Evolutionary conservation across 345 rosid genomes (phyloP), one percentile per base, ranked within the genome.

Genomic region (Euphorbia lathyris): DNA sequence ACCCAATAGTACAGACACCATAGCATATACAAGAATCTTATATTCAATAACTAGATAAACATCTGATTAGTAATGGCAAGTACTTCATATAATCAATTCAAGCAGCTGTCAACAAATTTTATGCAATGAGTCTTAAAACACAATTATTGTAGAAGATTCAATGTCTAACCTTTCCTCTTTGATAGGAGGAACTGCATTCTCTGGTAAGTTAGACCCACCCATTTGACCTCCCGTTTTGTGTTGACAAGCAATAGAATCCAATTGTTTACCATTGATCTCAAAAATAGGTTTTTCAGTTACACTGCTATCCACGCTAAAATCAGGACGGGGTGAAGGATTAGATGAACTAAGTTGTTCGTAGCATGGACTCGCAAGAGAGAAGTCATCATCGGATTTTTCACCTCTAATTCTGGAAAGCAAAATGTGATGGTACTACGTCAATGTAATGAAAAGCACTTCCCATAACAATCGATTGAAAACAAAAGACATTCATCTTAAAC

Each of bases 301-400:
- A 67, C 69, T 79, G 68, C 66, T 81, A 69, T 83, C 85, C 74
- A 70, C 58, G 58, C 2, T 23, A 74, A 81, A 86, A 40, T 80
- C 87, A 40, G 66, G 76, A 63, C 64, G 19, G 11, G 81, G 86
- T 42, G 90, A 86, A 72, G 73, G 70, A 79, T 69, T 78, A 60
- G 66, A 59, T 26, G 71, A 66, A 30, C 58, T 74, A 34, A 65
- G 62, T 34, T 71, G 81, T 40, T 86, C 89, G 72, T 65, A 55
- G 62, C 75, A 67, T 66, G 90, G 86, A 75, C 91, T 88, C 55
- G 83, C 74, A 72, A 69, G 65, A 69, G 86, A 78, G 58, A 81
- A 83, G 65, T 95, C 97, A 76, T 92, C 97, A 78, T 88, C 97
- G 25, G 87, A 90, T 78, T 78, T 92, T 55, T 85, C 90, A 63